Percentiles rank a stretch among this genome's conserved stretches.
phyloP scores from a whole-genome alignment of 2,329 filamentous ascomycete species.

The Aschersonia sp. region DNA sequence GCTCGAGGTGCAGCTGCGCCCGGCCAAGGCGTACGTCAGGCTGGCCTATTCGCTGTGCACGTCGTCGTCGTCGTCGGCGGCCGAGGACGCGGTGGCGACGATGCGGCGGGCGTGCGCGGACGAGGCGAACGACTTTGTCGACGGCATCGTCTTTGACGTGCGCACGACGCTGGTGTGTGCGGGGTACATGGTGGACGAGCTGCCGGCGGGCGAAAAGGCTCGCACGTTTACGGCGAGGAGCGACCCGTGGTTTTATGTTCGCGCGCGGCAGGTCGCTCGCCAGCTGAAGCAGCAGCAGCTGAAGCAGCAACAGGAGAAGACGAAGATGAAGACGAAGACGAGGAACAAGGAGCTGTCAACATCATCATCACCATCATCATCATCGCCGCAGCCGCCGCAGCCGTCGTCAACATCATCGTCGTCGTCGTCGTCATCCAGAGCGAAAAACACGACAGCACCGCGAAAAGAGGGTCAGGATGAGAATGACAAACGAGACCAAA shows the following conservation, averaged over 20 bases:
- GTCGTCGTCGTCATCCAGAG: slow-evolving; percentile 6
- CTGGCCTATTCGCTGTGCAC: slow-evolving; percentile 37
- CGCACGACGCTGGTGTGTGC: slow-evolving; percentile 43
- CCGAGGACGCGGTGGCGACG: slow-evolving; percentile 21
- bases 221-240: slow-evolving; percentile 38
- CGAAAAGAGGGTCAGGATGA: too few relatives aligned
- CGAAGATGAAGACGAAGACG: slow-evolving; percentile 10
- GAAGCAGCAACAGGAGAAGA: slow-evolving; percentile 4
- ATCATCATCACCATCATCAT: too few relatives aligned
- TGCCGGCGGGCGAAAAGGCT: slow-evolving; percentile 18
- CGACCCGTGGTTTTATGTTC: slow-evolving; percentile 65
- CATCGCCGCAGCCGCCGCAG: not conserved
- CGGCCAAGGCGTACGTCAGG: slow-evolving; percentile 40
- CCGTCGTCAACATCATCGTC: not conserved
- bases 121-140: slow-evolving; percentile 46
- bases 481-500: too few relatives aligned
- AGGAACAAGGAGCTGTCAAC: not conserved
- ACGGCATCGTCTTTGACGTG: slow-evolving; percentile 49
- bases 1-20: slow-evolving; percentile 43
- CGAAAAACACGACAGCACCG: too few relatives aligned
- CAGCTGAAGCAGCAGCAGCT: not conserved
- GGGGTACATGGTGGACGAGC: slow-evolving; percentile 38
- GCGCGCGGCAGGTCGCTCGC: slow-evolving; percentile 31
- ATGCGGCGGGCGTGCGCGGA: slow-evolving; percentile 28
- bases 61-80: too few relatives aligned